Conservation (phyloP, 257 asterid genomes). For the Verbascum thapsus region DNA sequence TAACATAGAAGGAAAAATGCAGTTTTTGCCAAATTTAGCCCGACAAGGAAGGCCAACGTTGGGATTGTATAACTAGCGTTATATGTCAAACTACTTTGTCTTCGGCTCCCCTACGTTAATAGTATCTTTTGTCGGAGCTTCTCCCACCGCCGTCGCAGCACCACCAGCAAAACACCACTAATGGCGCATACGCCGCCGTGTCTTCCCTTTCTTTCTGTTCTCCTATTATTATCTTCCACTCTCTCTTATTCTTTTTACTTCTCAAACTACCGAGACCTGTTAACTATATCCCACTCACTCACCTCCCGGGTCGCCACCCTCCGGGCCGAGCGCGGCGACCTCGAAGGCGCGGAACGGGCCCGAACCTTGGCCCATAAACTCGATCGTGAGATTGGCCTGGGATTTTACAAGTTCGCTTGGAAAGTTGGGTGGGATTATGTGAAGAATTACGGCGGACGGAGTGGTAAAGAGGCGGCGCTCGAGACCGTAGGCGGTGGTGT, state of each 20-base stretch:
- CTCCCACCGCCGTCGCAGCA: too few relatives aligned
- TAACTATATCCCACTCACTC: slow-evolving; percentile 79
- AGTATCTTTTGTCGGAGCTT: too few relatives aligned
- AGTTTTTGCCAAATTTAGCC: too few relatives aligned
- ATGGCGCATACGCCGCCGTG: slow-evolving; percentile 37
- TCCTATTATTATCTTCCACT: slow-evolving; percentile 33
- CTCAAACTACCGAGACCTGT: slow-evolving; percentile 49
- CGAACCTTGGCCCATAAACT: slow-evolving; percentile 44
- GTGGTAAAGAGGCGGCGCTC: slow-evolving; percentile 25
- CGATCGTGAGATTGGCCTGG: slow-evolving; percentile 54
- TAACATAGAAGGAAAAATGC: too few relatives aligned
- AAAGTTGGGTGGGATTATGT: slow-evolving; percentile 62
- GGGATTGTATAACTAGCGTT: too few relatives aligned
- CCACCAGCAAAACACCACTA: too few relatives aligned
- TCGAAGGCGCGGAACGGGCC: slow-evolving; percentile 63
- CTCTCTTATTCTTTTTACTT: slow-evolving; percentile 35
- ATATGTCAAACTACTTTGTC: too few relatives aligned
- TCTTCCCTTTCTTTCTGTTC: slow-evolving; percentile 39
- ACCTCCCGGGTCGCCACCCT: slow-evolving; percentile 68
- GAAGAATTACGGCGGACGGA: slow-evolving; percentile 59
- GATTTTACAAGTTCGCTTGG: slow-evolving; percentile 59
- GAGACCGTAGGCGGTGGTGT: slow-evolving; percentile 36
- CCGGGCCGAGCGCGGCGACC: slow-evolving; percentile 77
- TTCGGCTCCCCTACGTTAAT: too few relatives aligned
- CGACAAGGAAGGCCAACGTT: too few relatives aligned